A percentile compares a stretch with the other conserved stretches of the same genome.
phyloP scores from a whole-genome alignment of 1,284 basidiomycete genomes.

The Cryptococcus hybrid region DNA sequence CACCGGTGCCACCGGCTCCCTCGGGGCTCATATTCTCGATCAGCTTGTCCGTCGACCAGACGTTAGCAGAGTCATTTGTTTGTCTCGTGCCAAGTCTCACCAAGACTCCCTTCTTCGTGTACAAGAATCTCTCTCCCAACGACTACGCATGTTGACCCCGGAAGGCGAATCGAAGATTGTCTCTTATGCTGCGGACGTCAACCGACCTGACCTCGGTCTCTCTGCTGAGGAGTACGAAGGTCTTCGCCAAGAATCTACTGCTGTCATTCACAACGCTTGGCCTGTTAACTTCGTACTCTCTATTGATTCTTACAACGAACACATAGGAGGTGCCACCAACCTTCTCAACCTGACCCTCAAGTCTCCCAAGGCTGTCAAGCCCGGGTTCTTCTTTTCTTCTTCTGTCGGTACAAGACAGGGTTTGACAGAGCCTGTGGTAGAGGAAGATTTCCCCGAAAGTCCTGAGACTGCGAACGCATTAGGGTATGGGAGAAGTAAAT shows the following conservation, averaged over 20 bases:
- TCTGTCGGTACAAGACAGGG: conserved; percentile 54
- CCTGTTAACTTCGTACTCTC: conserved; percentile 47
- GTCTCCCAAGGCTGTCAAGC: conserved; percentile 47
- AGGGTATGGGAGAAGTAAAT: conserved; percentile 62
- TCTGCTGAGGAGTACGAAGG: conserved; percentile 45
- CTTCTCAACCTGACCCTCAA: conserved; percentile 58
- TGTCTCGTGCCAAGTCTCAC: conserved; percentile 50
- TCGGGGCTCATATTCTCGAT: conserved; percentile 61
- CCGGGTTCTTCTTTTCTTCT: conserved; percentile 60
- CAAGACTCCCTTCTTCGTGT: conserved; percentile 33
- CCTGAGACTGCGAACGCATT: conserved; percentile 45
- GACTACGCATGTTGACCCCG: conserved; percentile 25
- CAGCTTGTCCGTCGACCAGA: conserved; percentile 50
- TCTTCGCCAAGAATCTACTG: conserved; percentile 50
- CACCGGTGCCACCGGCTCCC: conserved; percentile 62
- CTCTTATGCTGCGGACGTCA: conserved; percentile 54
- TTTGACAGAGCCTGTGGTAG: conserved; percentile 19
- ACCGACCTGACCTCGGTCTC: conserved; percentile 52
- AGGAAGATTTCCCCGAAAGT: conserved; percentile 30
- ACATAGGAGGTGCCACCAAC: conserved; percentile 57
- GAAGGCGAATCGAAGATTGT: conserved; percentile 43
- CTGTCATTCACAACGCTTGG: conserved; percentile 56
- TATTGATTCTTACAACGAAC: conserved; percentile 56
- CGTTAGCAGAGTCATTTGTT: conserved; percentile 56
- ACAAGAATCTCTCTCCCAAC: conserved; percentile 32